Conservation (phyloP, 225 moss, liverwort and hornwort genomes). For the Physcomitrellopsis africana region DNA sequence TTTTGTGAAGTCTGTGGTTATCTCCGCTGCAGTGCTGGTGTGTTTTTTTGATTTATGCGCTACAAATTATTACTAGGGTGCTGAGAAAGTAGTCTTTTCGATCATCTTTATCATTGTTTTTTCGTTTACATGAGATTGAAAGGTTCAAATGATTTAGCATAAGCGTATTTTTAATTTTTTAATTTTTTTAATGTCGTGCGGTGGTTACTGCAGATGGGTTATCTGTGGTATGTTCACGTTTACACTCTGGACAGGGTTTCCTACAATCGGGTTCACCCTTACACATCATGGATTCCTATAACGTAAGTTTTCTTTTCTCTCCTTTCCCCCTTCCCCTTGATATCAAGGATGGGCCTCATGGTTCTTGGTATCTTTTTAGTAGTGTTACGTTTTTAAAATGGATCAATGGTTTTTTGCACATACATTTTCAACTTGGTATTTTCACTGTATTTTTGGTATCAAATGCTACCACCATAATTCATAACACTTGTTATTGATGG, state of each 20-base stretch:
- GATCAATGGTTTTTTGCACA: background rate
- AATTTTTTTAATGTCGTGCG: too few relatives aligned
- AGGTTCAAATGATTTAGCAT: background rate
- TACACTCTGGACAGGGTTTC: slow-evolving; percentile 59
- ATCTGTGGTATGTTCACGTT: slow-evolving; percentile 66
- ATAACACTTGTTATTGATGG: background rate
- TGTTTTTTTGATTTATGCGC: background rate
- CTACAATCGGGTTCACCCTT: slow-evolving; percentile 69
- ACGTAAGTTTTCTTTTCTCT: slow-evolving; percentile 36
- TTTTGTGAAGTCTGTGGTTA: slow-evolving; percentile 38
- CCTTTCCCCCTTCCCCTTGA: background rate
- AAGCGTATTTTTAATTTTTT: background rate
- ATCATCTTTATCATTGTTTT: background rate
- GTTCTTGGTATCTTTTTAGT: background rate
- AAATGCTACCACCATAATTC: background rate
- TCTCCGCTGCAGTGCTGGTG: slow-evolving; percentile 48
- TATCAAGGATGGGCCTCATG: background rate
- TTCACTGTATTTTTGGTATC: background rate
- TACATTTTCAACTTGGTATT: background rate
- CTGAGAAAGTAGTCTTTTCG: background rate
- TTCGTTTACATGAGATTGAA: background rate
- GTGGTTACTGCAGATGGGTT: slow-evolving; percentile 49
- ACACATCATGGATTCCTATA: slow-evolving; percentile 79
- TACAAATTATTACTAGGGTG: background rate
- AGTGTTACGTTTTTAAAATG: background rate